Conservation (phyloP, 495 filamentous ascomycete genomes). For the Halenospora varia region DNA sequence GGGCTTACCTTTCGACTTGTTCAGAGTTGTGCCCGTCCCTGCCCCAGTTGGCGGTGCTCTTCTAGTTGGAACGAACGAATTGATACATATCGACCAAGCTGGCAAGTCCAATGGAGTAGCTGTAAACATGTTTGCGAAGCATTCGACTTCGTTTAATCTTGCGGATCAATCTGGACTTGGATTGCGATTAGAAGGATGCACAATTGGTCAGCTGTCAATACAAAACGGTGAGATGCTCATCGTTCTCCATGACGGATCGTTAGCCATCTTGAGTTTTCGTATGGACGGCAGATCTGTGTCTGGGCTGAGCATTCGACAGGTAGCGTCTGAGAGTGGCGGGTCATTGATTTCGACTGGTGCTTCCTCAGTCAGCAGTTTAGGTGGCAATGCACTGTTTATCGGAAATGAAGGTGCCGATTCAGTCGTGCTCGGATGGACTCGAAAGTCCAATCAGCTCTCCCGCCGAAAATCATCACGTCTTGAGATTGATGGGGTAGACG, state of each 20-base stretch:
- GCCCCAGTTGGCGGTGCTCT: constrained; percentile 84
- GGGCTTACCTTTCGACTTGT: constrained; percentile 85
- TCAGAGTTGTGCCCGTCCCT: constrained; percentile 77
- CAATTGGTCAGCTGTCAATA: constrained; percentile 67
- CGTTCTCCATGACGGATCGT: constrained; percentile 70
- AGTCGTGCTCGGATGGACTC: constrained; percentile 72
- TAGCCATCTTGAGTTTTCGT: constrained; percentile 75
- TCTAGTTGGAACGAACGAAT: constrained; percentile 80
- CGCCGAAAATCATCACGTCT: constrained; percentile 21
- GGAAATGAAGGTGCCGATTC: constrained; percentile 86
- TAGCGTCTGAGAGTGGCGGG: constrained; percentile 57
- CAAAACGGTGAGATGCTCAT: constrained; percentile 79
- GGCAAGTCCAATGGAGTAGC: constrained; percentile 90
- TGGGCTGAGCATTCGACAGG: constrained; percentile 63
- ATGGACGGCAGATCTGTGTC: constrained; percentile 93
- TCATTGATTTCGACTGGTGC: constrained; percentile 55
- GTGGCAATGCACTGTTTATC: constrained; percentile 71
- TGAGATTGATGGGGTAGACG: constrained; percentile 38
- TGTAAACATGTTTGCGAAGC: constrained; percentile 85
- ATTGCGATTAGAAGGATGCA: constrained; percentile 78
- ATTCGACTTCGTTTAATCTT: constrained; percentile 73
- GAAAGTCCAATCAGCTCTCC: constrained; percentile 39
- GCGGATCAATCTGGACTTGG: constrained; percentile 79
- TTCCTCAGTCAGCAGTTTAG: constrained; percentile 65
- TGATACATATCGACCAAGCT: constrained; percentile 94